phyloP scores from a whole-genome alignment of 768 basidiomycete genomes.

The Pseudohyphozyma bogoriensis region DNA sequence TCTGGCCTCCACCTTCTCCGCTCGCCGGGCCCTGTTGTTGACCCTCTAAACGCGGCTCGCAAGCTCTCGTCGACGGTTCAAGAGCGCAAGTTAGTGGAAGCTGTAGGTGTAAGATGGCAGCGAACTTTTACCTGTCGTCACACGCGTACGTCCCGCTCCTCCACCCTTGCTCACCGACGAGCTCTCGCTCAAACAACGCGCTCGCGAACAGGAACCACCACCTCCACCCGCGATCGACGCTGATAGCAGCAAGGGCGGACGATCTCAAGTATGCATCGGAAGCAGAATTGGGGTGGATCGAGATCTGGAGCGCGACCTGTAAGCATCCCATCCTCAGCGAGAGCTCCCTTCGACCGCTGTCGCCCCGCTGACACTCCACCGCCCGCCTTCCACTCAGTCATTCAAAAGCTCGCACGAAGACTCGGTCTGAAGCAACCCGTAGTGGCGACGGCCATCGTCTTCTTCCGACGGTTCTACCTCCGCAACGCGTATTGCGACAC shows the following conservation, averaged over 20 bases:
- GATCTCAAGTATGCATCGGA: conserved; percentile 72
- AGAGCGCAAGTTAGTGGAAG: no score
- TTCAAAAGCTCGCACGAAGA: conserved; percentile 76
- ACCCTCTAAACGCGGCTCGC: no score
- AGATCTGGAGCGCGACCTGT: conserved; percentile 84
- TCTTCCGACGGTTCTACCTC: conserved; percentile 92
- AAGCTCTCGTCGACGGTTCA: no score
- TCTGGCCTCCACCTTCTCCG: no score
- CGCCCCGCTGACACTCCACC: background rate
- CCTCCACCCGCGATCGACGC: conserved; percentile 70
- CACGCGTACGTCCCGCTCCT: conserved; percentile 48
- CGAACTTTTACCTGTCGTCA: conserved; percentile 84
- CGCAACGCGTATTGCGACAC: conserved; percentile 90
- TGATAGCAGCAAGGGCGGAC: conserved; percentile 61
- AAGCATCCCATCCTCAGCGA: conserved; percentile 20
- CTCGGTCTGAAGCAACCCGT: conserved; percentile 75
- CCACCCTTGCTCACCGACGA: background rate
- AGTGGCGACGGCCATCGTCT: conserved; percentile 87
- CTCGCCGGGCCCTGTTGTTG: no score
- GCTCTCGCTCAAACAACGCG: no score
- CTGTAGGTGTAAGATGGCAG: no score
- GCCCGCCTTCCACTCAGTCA: conserved; percentile 45
- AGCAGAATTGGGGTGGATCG: conserved; percentile 69
- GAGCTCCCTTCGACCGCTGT: background rate
- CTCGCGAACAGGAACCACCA: conserved; percentile 64